These are phyloP conservation scores for Nannizzia gypsea DNA, from an alignment of 2,329 filamentous ascomycete species.

Conservation along the genomic window DNA sequence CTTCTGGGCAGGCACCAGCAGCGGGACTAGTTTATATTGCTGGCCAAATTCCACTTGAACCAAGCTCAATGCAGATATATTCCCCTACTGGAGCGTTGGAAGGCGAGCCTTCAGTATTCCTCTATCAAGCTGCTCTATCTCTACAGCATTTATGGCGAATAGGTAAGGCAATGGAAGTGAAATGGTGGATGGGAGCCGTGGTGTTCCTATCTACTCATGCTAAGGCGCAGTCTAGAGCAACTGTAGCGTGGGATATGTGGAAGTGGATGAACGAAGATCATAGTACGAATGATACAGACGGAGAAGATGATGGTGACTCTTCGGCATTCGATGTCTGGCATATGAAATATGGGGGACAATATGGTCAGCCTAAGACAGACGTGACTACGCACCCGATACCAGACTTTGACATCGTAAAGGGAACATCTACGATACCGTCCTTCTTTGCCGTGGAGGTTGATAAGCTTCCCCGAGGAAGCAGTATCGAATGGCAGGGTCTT, in stretches of 20 bases:
- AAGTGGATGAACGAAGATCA: slow-evolving; percentile 23
- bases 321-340: slow-evolving; percentile 38
- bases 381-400: slow-evolving; percentile 17
- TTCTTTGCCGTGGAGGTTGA: slow-evolving; percentile 66
- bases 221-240: slow-evolving; percentile 25
- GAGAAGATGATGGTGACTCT: slow-evolving; percentile 27
- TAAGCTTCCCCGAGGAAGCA: slow-evolving; percentile 59
- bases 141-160: slow-evolving; percentile 87
- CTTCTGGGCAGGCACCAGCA: slow-evolving; percentile 16
- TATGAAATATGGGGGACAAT: slow-evolving; percentile 45
- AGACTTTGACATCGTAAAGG: slow-evolving; percentile 20
- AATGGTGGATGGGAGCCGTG: slow-evolving; percentile 63
- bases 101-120: slow-evolving; percentile 31
- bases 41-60: slow-evolving; percentile 82
- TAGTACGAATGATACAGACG: slow-evolving; percentile 9
- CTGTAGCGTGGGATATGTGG: slow-evolving; percentile 37
- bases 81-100: slow-evolving; percentile 11
- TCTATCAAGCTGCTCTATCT: slow-evolving; percentile 55
- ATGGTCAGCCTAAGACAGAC: slow-evolving; percentile 23
- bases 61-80: slow-evolving; percentile 56
- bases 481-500: slow-evolving; percentile 73
- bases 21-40: slow-evolving; percentile 52
- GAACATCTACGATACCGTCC: slow-evolving; percentile 41
- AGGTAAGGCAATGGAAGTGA: slow-evolving; percentile 56
- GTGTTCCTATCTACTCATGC: slow-evolving; percentile 53